Evolutionary conservation across 139 green algal genomes (phyloP).

Genomic region (Auxenochlorella protothecoides): DNA sequence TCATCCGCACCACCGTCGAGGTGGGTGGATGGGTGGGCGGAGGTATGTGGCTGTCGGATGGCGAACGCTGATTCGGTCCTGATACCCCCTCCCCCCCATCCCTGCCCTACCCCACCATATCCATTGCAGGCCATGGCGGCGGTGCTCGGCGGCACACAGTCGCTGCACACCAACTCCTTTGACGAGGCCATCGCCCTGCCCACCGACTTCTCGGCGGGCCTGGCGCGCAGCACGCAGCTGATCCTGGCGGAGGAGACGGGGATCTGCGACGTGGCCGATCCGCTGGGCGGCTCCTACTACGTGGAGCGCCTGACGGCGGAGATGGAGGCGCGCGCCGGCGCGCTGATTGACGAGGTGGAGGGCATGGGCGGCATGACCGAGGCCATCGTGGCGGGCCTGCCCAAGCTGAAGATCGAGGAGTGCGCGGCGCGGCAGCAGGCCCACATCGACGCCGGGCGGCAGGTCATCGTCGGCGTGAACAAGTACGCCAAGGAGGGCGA

Average conservation of each 20-base stretch:
- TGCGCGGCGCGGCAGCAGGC: slow-evolving; percentile 47
- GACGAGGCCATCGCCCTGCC: slow-evolving; percentile 62
- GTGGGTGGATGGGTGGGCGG: not conserved
- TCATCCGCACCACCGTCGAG: slow-evolving; percentile 38
- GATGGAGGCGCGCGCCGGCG: slow-evolving; percentile 34
- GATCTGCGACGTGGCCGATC: slow-evolving; percentile 47
- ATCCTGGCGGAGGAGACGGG: slow-evolving; percentile 55
- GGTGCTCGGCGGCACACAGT: slow-evolving; percentile 57
- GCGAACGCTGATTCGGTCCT: no score
- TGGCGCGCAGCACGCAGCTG: slow-evolving; percentile 59
- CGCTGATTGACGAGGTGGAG: slow-evolving; percentile 48
- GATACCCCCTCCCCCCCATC: no score
- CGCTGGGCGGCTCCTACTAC: slow-evolving; percentile 56
- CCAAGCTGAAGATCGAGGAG: slow-evolving; percentile 34
- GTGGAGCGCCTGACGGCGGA: slow-evolving; percentile 46
- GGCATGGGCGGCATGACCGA: slow-evolving; percentile 51
- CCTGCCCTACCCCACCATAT: not conserved
- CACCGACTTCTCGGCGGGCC: slow-evolving; percentile 40
- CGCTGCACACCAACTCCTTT: slow-evolving; percentile 62
- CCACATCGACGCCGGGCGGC: slow-evolving; percentile 43
- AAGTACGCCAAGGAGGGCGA: slow-evolving; percentile 35
- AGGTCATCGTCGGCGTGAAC: slow-evolving; percentile 61
- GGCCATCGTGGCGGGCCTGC: slow-evolving; percentile 39
- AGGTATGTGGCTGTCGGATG: not conserved
- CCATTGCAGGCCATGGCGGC: slow-evolving; percentile 37